A percentile compares a stretch with the other conserved stretches of the same genome.
These are phyloP conservation scores for Tolypocladium guangdongense DNA, from an alignment of 2,329 filamentous ascomycete species.

Conservation along the genomic window DNA sequence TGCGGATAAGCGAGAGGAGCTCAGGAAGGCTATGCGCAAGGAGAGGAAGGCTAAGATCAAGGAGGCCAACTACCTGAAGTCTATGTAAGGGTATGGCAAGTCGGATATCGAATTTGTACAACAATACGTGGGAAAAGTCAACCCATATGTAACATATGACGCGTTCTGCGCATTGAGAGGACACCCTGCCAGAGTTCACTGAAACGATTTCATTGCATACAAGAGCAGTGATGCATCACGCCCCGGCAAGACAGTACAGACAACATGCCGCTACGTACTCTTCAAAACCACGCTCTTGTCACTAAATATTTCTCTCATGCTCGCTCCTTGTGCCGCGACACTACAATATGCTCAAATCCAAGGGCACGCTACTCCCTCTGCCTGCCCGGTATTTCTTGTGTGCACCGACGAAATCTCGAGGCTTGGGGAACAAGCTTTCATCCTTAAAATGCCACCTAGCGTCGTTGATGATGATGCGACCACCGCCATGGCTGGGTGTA, in stretches of 20 bases:
- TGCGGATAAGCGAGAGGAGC: constrained; percentile 42
- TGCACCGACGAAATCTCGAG: constrained; percentile 66
- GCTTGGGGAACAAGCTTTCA: constrained; percentile 73
- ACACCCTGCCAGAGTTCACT: background rate
- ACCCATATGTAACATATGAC: constrained; percentile 15
- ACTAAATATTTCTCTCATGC: background rate
- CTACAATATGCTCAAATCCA: constrained; percentile 55
- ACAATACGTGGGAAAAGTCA: constrained; percentile 10
- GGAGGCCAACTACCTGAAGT: constrained; percentile 77
- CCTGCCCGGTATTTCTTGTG: constrained; percentile 78
- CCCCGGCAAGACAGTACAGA: background rate
- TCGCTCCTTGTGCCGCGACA: background rate
- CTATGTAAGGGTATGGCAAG: constrained; percentile 42
- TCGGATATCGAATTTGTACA: constrained; percentile 10
- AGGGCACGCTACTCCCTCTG: constrained; percentile 83
- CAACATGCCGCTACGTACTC: background rate
- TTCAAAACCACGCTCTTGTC: background rate
- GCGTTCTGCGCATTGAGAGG: background rate
- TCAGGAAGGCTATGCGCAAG: constrained; percentile 61
- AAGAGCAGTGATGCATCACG: background rate
- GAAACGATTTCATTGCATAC: background rate
- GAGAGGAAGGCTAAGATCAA: constrained; percentile 70
- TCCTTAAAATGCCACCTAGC: constrained; percentile 77
- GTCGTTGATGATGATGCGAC: constrained; percentile 58
- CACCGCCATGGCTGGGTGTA: constrained; percentile 15